Evolutionary conservation across 2,329 filamentous ascomycete genomes (phyloP).

Genomic region (Talaromyces rugulosus): DNA sequence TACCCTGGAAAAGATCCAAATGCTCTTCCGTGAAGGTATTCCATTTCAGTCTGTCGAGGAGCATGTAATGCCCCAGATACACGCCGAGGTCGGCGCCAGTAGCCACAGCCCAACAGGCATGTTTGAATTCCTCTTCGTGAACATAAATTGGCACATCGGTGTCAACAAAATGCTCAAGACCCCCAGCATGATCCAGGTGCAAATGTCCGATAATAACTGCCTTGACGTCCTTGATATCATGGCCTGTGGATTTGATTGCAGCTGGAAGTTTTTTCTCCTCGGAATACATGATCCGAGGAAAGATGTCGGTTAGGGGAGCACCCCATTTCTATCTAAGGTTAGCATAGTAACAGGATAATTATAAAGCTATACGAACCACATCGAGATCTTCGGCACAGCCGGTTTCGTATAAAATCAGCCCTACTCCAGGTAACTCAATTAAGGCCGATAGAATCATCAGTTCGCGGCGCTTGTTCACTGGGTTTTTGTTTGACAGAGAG

Average conservation of each 20-base stretch:
- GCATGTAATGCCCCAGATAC: conserved; percentile 35
- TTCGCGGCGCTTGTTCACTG: conserved; percentile 38
- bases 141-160: conserved; percentile 45
- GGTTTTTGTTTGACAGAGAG: conserved; percentile 19
- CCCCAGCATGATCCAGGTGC: conserved; percentile 47
- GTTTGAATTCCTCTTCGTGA: conserved; percentile 46
- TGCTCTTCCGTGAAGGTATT: conserved; percentile 38
- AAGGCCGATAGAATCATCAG: conserved; percentile 40
- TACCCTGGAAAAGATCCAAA: conserved; percentile 38
- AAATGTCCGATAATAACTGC: conserved; percentile 45
- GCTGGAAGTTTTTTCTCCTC: conserved; percentile 31
- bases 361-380: conserved; percentile 21
- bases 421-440: conserved; percentile 43
- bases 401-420: conserved; percentile 45
- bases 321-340: conserved; percentile 27
- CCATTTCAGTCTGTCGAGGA: conserved; percentile 38
- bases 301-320: conserved; percentile 34
- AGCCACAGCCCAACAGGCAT: conserved; percentile 43
- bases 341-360: neutral
- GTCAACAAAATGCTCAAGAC: conserved; percentile 42
- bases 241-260: conserved; percentile 34
- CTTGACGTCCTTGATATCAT: conserved; percentile 46
- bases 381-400: conserved; percentile 43
- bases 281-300: conserved; percentile 32
- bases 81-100: conserved; percentile 39